These are phyloP conservation scores for Saccharomycopsis microspora DNA, from an alignment of 805 yeast species.

Conservation along the genomic window DNA sequence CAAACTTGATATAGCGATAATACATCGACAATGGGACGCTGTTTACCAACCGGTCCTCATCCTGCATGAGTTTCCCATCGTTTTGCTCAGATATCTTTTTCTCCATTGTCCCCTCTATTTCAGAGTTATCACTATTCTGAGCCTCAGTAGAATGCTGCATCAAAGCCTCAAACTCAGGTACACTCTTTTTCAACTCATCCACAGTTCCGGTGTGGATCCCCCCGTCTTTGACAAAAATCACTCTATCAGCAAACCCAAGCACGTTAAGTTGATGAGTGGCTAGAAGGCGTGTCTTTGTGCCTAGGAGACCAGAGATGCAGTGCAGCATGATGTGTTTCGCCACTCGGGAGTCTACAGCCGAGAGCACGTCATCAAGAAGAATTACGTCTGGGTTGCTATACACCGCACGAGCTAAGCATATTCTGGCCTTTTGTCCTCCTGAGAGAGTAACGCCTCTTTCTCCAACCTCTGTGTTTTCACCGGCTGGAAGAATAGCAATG, in stretches of 20 bases:
- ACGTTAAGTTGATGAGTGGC: slow-evolving; percentile 69
- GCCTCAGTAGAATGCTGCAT: slow-evolving; percentile 25
- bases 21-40: slow-evolving; percentile 39
- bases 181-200: slow-evolving; percentile 30
- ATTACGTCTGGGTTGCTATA: slow-evolving; percentile 49
- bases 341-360: slow-evolving; percentile 69
- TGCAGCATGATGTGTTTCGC: slow-evolving; percentile 53
- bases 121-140: not conserved
- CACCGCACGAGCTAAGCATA: slow-evolving; percentile 57
- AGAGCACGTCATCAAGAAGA: slow-evolving; percentile 54
- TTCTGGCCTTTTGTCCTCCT: slow-evolving; percentile 69
- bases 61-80: slow-evolving; percentile 24
- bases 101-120: not conserved
- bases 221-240: slow-evolving; percentile 50
- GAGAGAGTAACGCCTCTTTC: slow-evolving; percentile 65
- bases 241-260: slow-evolving; percentile 46
- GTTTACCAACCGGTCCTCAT: slow-evolving; percentile 50
- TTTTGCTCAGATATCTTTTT: not conserved
- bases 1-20: slow-evolving; percentile 36
- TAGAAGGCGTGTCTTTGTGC: slow-evolving; percentile 44
- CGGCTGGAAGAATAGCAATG: slow-evolving; percentile 47
- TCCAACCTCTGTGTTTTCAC: slow-evolving; percentile 61
- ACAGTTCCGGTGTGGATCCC: slow-evolving; percentile 37
- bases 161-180: slow-evolving; percentile 32
- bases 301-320: slow-evolving; percentile 43